phyloP scores from a whole-genome alignment of 2,329 filamentous ascomycete species.

The Grosmannia serpens region DNA sequence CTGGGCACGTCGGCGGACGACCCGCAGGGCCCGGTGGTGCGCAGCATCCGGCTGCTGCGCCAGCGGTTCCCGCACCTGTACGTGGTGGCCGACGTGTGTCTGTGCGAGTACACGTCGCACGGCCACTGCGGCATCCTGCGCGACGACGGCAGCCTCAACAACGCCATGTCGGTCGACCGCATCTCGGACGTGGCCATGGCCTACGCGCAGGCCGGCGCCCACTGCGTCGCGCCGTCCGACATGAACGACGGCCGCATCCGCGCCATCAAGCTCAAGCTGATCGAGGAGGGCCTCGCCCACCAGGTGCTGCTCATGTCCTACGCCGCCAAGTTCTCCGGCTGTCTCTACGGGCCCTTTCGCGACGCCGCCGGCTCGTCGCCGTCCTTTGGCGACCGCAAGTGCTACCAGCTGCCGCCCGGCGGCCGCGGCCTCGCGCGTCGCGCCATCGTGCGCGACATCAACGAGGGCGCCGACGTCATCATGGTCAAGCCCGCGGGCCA shows the following conservation, averaged over 20 bases:
- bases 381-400: conserved; percentile 86
- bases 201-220: conserved; percentile 89
- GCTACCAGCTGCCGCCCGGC: conserved; percentile 91
- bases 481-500: conserved; percentile 98
- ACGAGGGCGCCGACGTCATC: conserved; percentile 91
- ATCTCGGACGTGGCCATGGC: conserved; percentile 96
- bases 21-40: conserved; percentile 83
- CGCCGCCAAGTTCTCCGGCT: conserved; percentile 94
- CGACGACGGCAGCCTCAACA: conserved; percentile 88
- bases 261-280: conserved; percentile 95
- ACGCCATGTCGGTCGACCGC: conserved; percentile 82
- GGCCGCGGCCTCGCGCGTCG: conserved; percentile 84
- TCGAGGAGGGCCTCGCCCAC: conserved; percentile 88
- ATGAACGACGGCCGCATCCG: conserved; percentile 99
- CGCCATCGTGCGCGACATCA: conserved; percentile 81
- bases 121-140: conserved; percentile 94
- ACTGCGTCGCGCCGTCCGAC: conserved; percentile 93
- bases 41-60: conserved; percentile 71
- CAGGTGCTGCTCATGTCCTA: conserved; percentile 93
- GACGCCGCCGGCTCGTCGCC: conserved; percentile 88
- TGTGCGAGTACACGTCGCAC: conserved; percentile 97
- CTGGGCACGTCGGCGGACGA: conserved; percentile 89
- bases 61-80: conserved; percentile 82
- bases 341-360: conserved; percentile 91
- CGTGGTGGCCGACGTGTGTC: conserved; percentile 84